phyloP scores from a whole-genome alignment of 164 flowering plant genomes.

The Sextonia rubra region DNA sequence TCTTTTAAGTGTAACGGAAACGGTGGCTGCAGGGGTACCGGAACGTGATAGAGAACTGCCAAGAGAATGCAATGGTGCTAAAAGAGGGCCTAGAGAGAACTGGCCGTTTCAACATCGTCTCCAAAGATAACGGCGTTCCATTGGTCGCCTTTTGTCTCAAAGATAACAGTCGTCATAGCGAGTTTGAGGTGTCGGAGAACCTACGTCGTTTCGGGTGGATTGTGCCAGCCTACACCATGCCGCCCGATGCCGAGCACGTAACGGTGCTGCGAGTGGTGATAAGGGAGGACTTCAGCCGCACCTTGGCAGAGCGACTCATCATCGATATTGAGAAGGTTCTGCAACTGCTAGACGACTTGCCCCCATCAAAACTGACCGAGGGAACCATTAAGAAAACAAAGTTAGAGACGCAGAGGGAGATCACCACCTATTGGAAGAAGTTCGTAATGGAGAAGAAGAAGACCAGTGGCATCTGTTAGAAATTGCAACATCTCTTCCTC shows the following conservation, averaged over 20 bases:
- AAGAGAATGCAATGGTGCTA: constrained; percentile 28
- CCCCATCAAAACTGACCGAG: constrained; percentile 18
- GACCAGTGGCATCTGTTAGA: constrained; percentile 42
- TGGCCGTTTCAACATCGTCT: constrained; percentile 31
- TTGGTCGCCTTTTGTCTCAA: constrained; percentile 39
- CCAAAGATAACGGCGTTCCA: constrained; percentile 35
- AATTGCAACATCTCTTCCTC: no score
- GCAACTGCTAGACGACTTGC: constrained; percentile 43
- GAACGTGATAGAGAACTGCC: constrained; percentile 29
- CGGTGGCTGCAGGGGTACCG: constrained; percentile 21
- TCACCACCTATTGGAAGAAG: constrained; percentile 51
- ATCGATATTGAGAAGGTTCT: constrained; percentile 49
- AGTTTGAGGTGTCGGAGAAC: constrained; percentile 31
- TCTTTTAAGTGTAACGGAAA: background rate
- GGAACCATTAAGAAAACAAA: constrained; percentile 28
- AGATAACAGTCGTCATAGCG: constrained; percentile 23
- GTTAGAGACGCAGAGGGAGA: constrained; percentile 42
- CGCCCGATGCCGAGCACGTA: constrained; percentile 50
- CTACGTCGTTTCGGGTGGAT: constrained; percentile 40
- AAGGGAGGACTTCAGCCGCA: constrained; percentile 66
- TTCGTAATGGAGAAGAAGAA: constrained; percentile 28
- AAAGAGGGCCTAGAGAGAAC: constrained; percentile 31
- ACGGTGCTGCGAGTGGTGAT: constrained; percentile 66
- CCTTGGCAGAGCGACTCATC: constrained; percentile 64
- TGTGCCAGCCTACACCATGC: constrained; percentile 54